A percentile compares a stretch with the other conserved stretches of the same genome.
Conservation (phyloP, 108 stramenopile genomes). For the Skeletonema marinoi region DNA sequence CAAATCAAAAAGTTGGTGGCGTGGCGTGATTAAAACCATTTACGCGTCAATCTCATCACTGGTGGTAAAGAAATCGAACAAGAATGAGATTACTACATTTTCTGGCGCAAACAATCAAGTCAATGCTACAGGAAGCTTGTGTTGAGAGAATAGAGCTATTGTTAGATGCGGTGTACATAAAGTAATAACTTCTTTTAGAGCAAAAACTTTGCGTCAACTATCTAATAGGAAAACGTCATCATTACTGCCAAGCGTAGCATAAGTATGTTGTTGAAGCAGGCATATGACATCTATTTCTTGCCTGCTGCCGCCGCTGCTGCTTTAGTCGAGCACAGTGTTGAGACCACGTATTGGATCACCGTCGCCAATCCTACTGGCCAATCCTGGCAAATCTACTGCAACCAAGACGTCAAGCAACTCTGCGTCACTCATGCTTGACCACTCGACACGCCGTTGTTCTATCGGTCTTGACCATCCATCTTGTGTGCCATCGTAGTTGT, state of each 20-base stretch:
- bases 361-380: conserved; percentile 52
- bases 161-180: not conserved
- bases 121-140: not conserved
- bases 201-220: not conserved
- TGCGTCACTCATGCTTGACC: conserved; percentile 32
- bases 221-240: no score
- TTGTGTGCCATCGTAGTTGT: conserved; percentile 11
- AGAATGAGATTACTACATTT: not conserved
- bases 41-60: not conserved
- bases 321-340: conserved; percentile 61
- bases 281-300: not conserved
- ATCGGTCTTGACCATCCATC: conserved; percentile 16
- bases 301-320: conserved; percentile 17
- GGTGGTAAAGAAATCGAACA: not conserved
- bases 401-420: conserved; percentile 45
- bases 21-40: conserved; percentile 3
- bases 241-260: no score
- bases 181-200: not conserved
- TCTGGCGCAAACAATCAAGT: not conserved
- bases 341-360: conserved; percentile 48
- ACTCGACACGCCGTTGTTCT: conserved; percentile 23
- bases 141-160: not conserved
- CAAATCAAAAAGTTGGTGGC: conserved; percentile 15
- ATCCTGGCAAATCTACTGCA: conserved; percentile 48
- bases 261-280: not conserved